A percentile compares a stretch with the other conserved stretches of the same genome.
These are phyloP conservation scores for Cardamine occulta DNA, from an alignment of 345 rosid genomes.

Conservation along the genomic window DNA sequence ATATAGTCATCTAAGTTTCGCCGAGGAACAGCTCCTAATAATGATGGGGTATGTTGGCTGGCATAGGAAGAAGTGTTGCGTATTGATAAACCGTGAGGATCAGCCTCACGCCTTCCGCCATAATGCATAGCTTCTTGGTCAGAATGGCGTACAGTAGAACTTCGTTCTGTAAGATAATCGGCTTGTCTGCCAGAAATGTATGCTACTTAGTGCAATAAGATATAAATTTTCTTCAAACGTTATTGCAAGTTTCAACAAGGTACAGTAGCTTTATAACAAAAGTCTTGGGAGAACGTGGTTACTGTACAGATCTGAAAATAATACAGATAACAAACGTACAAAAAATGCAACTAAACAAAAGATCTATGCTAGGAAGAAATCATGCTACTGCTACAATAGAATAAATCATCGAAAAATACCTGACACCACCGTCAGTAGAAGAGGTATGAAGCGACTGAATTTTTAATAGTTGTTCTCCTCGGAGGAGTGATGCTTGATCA, in stretches of 20 bases:
- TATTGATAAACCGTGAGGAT: constrained; percentile 67
- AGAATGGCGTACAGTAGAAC: constrained; percentile 71
- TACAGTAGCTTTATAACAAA: constrained; percentile 7
- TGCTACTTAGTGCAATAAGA: constrained; percentile 71
- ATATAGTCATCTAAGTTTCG: constrained; percentile 79
- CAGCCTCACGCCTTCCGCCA: constrained; percentile 81
- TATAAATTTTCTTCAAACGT: constrained; percentile 24
- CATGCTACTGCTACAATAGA: constrained; percentile 4
- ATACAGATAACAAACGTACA: constrained; percentile 20
- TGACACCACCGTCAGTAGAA: constrained; percentile 71
- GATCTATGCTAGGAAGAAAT: background rate
- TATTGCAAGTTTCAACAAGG: constrained; percentile 30
- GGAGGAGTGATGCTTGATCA: constrained; percentile 77
- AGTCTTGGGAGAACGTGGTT: constrained; percentile 35
- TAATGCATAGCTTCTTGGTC: constrained; percentile 71
- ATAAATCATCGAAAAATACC: constrained; percentile 51
- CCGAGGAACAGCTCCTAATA: constrained; percentile 90
- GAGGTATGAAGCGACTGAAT: constrained; percentile 71
- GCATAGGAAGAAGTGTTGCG: constrained; percentile 68
- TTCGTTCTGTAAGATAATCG: constrained; percentile 88
- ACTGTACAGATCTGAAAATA: constrained; percentile 11
- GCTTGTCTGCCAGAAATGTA: constrained; percentile 93
- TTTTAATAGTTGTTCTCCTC: constrained; percentile 83
- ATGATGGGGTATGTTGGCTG: constrained; percentile 75
- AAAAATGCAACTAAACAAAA: constrained; percentile 19